Evolutionary conservation across 2,329 filamentous ascomycete genomes (phyloP), one percentile per base, ranked within the genome.

Genomic region (Alternaria consortialis): DNA sequence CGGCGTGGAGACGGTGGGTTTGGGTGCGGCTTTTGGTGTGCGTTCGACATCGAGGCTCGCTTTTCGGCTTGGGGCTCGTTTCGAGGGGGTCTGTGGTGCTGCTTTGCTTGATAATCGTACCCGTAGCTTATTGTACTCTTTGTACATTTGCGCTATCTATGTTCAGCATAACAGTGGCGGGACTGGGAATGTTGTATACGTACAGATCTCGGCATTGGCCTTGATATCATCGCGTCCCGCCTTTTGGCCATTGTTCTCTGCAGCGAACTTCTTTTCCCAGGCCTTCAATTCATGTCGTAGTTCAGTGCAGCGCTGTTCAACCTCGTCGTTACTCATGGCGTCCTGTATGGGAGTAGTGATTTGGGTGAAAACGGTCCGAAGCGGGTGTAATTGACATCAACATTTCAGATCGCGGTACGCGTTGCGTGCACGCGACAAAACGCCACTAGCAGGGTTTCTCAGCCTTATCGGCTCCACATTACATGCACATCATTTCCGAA

Each of bases 291-390:
- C 88, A 37, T 82, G 80, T n/a, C 90, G 86, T n/a, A 93, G 80
- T 95, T 82, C 90, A 94, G 85, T 97, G 93, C 80, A 99, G 95
- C 71, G 95, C 88, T 77, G 62, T 48, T 77, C 70, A 13, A 72
- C 43, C 6, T 74, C 71, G 31, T 67, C 60, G 56, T 65, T 67
- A 60, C 68, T 71, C 74, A 77, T 78, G 47, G 62, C 66, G 60
- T 53, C 29, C 48, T 62, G 47, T 62, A 56, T 66, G 56, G 56
- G 60, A 42, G 51, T 25, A 42, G 51, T 25, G 34, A 54, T 51
- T 36, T 25, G 53, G 34, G 53, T 50, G 59, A 56, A 62, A 56
- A 55, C 53, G 53, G 34, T 53, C 51, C 58, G 53, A 42, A 55
- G 57, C 48, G 67, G 63, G 58, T 58, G 65, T 60, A 66, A 52